Percentiles rank a stretch among this genome's conserved stretches.
Conservation (phyloP, 345 rosid genomes). For the Punica granatum region DNA sequence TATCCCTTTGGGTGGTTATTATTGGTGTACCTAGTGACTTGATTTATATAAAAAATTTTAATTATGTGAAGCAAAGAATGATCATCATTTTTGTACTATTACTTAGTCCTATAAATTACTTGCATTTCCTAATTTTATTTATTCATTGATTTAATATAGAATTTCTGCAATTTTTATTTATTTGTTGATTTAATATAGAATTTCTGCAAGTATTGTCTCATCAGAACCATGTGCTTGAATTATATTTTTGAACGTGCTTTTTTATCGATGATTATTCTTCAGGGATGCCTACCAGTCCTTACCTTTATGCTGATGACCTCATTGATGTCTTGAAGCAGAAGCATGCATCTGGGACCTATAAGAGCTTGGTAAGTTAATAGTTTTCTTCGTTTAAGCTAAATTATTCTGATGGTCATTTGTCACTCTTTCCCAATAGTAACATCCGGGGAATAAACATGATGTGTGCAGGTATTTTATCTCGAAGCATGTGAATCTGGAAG, state of each 20-base stretch:
- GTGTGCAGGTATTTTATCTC: constrained; percentile 82
- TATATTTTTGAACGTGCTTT: neutral
- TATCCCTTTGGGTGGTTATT: neutral
- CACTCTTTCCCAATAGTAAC: neutral
- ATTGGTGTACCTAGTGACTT: neutral
- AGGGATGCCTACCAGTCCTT: constrained; percentile 98
- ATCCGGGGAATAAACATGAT: neutral
- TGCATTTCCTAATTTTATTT: neutral
- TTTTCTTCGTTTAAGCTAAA: neutral
- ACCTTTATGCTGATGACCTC: constrained; percentile 72
- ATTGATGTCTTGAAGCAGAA: constrained; percentile 66
- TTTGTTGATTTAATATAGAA: neutral
- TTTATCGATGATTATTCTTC: constrained; percentile 5
- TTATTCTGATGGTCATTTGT: neutral
- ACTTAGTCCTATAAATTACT: neutral
- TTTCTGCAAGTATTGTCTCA: neutral
- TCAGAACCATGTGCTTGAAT: neutral
- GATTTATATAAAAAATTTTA: neutral
- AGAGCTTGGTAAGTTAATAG: constrained; percentile 57
- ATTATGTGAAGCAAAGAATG: neutral
- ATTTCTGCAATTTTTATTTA: no score
- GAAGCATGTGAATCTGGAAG: constrained; percentile 99
- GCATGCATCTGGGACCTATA: constrained; percentile 69
- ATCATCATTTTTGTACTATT: neutral
- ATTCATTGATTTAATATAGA: neutral